phyloP scores from a whole-genome alignment of 352 stramenopile genomes.

The Phytophthora constricta region DNA sequence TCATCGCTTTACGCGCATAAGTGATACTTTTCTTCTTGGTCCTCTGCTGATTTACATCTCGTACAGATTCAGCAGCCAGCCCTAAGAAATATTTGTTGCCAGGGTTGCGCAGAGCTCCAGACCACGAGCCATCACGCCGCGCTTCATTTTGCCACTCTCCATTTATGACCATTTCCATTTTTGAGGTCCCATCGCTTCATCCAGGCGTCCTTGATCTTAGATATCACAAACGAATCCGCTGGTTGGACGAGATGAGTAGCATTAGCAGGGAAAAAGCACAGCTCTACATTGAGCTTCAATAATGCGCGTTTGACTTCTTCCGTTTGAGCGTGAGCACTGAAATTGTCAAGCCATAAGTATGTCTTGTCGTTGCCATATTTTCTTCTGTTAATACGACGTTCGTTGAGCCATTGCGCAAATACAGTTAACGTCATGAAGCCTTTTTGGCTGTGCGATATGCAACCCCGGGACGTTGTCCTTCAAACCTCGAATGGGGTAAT shows the following conservation, averaged over 20 bases:
- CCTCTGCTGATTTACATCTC: background rate
- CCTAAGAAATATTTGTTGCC: background rate
- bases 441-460: slow-evolving; percentile 1
- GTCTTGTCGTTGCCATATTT: background rate
- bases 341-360: slow-evolving; percentile 2
- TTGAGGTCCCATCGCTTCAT: background rate
- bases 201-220: slow-evolving; percentile 1
- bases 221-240: slow-evolving; percentile 1
- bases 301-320: background rate
- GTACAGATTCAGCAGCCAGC: background rate
- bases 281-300: background rate
- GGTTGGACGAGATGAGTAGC: slow-evolving; percentile 1
- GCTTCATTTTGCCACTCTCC: background rate
- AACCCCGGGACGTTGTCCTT: slow-evolving; percentile 1
- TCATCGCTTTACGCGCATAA: background rate
- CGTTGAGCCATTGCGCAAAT: slow-evolving; percentile 2
- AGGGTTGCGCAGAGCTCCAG: background rate
- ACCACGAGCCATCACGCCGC: background rate
- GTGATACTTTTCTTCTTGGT: background rate
- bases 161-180: background rate
- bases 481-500: background rate
- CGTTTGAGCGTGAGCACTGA: background rate
- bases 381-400: too few species aligned
- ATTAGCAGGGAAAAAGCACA: slow-evolving; percentile 1
- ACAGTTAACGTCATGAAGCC: background rate